Base-by-base conservation (phyloP, 2,329 filamentous ascomycete species). In the Scedosporium boydii region DNA sequence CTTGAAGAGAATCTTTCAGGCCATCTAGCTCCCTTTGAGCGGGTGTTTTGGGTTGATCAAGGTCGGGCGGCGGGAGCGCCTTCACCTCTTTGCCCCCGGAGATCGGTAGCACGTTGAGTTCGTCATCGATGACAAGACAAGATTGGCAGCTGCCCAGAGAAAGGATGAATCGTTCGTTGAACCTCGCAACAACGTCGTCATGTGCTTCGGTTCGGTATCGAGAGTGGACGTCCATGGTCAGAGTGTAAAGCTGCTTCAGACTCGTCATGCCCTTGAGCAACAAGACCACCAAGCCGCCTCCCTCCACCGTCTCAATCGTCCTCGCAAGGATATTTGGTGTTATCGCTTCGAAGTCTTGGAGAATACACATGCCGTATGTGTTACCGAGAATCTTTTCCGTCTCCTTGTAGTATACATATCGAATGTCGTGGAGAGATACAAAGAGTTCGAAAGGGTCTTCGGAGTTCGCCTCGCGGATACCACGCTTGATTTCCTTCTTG, bases 321-420 rank as follows among this genome's bases (percentile, higher is more conserved):
- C 93, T 86, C 23, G 95, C 95, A 38, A 99, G 84, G 67, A 97
- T 82, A 72, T 99, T 99, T n/a, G 95, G 95, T 9, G 95, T 99
- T 68, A 99, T 85, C 48, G 93, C 95, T 76, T 99, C 95, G 70
- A 99, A 99, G 72, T 99, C 95, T 75, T 99, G 95, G 68, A 99
- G 78, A 67, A 99, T 96, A 74, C 92, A 97, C 91, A 97, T 97
- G 72, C 93, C 93, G 72, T 95, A 99, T 53, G 95, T 99, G 75
- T 98, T 96, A 73, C 95, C 95, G 63, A 98, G 77, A 71, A 99
- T 97, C 81, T 97, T 98, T 71, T 99, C 95, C 29, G 95, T 98
- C 79, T 99, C 95, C 78, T 99, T 99, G 81, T 99, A 99, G 82
- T 96, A 99, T 63, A 95, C 91, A 83, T 99, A 99, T 75, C 95